phyloP scores from a whole-genome alignment of 2,329 filamentous ascomycete species.

The Endocalyx cinctus region DNA sequence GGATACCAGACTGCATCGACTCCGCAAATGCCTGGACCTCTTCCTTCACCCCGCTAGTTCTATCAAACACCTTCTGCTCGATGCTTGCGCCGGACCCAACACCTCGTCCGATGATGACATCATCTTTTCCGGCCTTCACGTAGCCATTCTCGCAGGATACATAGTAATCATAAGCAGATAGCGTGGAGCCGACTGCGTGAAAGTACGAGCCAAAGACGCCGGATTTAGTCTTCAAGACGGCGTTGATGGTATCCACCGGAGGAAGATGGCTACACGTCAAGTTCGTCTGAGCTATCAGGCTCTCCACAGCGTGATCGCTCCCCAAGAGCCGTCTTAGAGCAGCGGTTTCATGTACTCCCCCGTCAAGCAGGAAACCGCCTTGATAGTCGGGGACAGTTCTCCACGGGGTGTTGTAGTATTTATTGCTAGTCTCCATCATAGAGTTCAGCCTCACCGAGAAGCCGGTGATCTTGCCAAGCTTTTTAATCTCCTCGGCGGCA shows the following conservation, averaged over 20 bases:
- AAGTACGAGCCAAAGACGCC: slow-evolving; percentile 54
- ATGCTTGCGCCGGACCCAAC: slow-evolving; percentile 31
- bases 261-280: slow-evolving; percentile 53
- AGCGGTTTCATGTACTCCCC: slow-evolving; percentile 68
- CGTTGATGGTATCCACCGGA: slow-evolving; percentile 64
- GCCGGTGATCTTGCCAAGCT: slow-evolving; percentile 49
- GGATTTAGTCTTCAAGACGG: slow-evolving; percentile 47
- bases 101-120: slow-evolving; percentile 36
- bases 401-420: slow-evolving; percentile 54
- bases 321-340: slow-evolving; percentile 56
- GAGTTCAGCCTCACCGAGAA: slow-evolving; percentile 41
- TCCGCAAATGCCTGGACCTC: slow-evolving; percentile 60
- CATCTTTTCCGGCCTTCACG: slow-evolving; percentile 42
- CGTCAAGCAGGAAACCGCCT: slow-evolving; percentile 73
- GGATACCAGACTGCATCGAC: slow-evolving; percentile 41
- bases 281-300: slow-evolving; percentile 50
- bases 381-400: slow-evolving; percentile 66
- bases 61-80: slow-evolving; percentile 42
- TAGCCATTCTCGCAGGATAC: slow-evolving; percentile 55
- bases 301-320: slow-evolving; percentile 37
- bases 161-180: slow-evolving; percentile 49
- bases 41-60: slow-evolving; percentile 49
- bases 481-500: slow-evolving; percentile 43
- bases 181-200: slow-evolving; percentile 52
- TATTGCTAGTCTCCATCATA: slow-evolving; percentile 32